phyloP scores from a whole-genome alignment of 768 basidiomycete species.

The Termitomyces eurrhizus region DNA sequence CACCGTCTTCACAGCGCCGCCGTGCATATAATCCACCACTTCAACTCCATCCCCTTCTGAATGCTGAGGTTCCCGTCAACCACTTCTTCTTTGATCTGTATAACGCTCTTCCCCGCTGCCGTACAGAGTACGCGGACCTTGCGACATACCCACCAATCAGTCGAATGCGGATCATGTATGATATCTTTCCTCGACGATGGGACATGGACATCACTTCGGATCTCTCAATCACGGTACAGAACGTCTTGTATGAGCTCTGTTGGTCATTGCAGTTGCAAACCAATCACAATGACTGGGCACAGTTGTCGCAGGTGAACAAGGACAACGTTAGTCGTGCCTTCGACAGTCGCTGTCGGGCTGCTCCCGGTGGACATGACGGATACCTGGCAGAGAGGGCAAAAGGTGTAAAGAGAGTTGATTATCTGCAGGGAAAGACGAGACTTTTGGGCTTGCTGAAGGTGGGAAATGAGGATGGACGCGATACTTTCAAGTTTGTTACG shows the following conservation, averaged over 20 bases:
- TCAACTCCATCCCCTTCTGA: conserved; percentile 48
- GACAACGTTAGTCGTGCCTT: conserved; percentile 33
- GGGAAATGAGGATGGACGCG: conserved; percentile 31
- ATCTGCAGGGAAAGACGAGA: conserved; percentile 40
- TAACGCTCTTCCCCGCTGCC: conserved; percentile 36
- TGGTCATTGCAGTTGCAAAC: conserved; percentile 41
- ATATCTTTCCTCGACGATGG: conserved; percentile 52
- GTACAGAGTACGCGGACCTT: conserved; percentile 40
- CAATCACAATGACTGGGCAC: conserved; percentile 35
- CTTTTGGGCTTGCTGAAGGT: conserved; percentile 46
- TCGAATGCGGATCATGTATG: conserved; percentile 53
- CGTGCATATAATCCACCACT: conserved; percentile 8
- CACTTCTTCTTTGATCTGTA: conserved; percentile 57
- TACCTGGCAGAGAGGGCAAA: conserved; percentile 37
- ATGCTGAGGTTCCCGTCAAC: conserved; percentile 41
- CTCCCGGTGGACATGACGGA: conserved; percentile 14
- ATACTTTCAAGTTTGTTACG: conserved; percentile 29
- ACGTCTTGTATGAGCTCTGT: conserved; percentile 52
- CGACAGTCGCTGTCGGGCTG: conserved; percentile 30
- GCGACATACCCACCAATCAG: conserved; percentile 55
- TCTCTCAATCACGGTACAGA: conserved; percentile 54
- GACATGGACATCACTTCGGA: conserved; percentile 45
- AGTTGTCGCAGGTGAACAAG: conserved; percentile 26
- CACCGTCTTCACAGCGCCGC: not conserved
- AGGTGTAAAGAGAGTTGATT: conserved; percentile 62